Evolutionary conservation across 179 eudicot species (phyloP).

Genomic region (Silene noctiflora): DNA sequence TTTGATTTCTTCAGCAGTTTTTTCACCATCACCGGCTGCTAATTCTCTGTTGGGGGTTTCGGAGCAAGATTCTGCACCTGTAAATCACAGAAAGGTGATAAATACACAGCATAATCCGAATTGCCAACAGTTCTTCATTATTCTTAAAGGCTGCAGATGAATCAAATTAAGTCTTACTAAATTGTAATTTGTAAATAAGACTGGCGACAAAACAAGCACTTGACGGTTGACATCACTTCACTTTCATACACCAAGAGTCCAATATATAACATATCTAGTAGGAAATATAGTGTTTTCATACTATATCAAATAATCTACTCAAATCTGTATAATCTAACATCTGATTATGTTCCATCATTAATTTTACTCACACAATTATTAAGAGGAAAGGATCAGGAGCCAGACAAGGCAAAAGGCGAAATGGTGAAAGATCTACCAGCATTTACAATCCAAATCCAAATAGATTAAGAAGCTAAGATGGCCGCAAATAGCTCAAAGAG

Average conservation of each 20-base stretch:
- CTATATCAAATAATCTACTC: not conserved
- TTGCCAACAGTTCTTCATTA: not conserved
- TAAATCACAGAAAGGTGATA: not conserved
- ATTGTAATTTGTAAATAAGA: not conserved
- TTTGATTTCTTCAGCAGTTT: slow-evolving; percentile 35
- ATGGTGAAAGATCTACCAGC: not conserved
- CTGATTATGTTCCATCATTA: not conserved
- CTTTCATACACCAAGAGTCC: no score
- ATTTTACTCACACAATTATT: not conserved
- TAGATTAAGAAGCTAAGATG: no score
- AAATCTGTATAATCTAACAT: not conserved
- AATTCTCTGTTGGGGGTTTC: slow-evolving; percentile 20
- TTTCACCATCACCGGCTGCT: slow-evolving; percentile 28
- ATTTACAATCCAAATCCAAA: no score
- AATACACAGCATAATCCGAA: not conserved
- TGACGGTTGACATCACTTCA: not conserved
- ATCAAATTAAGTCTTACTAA: not conserved
- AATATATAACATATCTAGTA: not conserved
- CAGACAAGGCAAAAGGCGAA: not conserved
- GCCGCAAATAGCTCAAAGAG: not conserved
- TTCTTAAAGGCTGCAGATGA: not conserved
- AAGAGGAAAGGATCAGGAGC: not conserved
- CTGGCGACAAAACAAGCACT: not conserved
- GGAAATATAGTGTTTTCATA: not conserved
- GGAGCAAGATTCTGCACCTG: slow-evolving; percentile 29